phyloP scores from a whole-genome alignment of 2,329 filamentous ascomycete genomes.

The Aureobasidium sp. region DNA sequence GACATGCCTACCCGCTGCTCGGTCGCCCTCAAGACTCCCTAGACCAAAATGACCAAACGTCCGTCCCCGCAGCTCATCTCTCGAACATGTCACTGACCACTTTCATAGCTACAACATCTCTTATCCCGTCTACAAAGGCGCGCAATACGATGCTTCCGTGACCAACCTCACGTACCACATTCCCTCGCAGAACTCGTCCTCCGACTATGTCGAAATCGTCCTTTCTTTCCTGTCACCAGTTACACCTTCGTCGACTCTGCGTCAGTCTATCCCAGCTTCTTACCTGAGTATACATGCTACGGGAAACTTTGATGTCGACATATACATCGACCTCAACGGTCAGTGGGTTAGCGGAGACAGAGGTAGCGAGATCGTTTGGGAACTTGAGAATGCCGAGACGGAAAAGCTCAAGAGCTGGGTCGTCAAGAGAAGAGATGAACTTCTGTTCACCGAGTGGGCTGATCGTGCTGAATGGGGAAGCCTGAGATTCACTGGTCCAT shows the following conservation, averaged over 20 bases:
- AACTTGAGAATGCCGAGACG: slow-evolving; percentile 51
- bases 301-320: slow-evolving; percentile 61
- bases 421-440: slow-evolving; percentile 65
- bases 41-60: slow-evolving; percentile 44
- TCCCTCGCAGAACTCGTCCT: slow-evolving; percentile 41
- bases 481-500: slow-evolving; percentile 77
- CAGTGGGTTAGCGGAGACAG: slow-evolving; percentile 86
- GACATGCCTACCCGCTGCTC: slow-evolving; percentile 68
- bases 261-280: slow-evolving; percentile 84
- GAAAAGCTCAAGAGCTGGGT: slow-evolving; percentile 68
- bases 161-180: slow-evolving; percentile 74
- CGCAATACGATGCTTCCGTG: slow-evolving; percentile 74
- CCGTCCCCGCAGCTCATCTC: not conserved
- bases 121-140: slow-evolving; percentile 65
- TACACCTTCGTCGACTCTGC: slow-evolving; percentile 81
- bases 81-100: not conserved
- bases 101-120: slow-evolving; percentile 59
- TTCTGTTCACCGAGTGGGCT: slow-evolving; percentile 76
- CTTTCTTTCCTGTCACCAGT: slow-evolving; percentile 81
- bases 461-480: slow-evolving; percentile 90
- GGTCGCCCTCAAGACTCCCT: slow-evolving; percentile 73
- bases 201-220: slow-evolving; percentile 57
- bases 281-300: slow-evolving; percentile 78
- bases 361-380: slow-evolving; percentile 76
- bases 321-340: slow-evolving; percentile 55